Evolutionary conservation across 306 rosid species (phyloP).

Genomic region (Fragaria ananassa): DNA sequence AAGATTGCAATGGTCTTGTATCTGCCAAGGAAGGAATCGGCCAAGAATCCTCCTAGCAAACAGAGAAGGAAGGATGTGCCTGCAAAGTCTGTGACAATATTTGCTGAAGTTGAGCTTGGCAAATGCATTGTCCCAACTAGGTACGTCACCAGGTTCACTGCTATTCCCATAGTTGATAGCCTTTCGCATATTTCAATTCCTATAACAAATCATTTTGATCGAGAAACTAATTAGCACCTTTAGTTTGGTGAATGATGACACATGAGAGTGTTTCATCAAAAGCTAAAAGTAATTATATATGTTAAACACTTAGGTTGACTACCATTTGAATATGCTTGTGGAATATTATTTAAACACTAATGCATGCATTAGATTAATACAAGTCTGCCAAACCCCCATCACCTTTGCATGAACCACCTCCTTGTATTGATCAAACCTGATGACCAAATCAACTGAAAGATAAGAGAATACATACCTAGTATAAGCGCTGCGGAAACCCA

Average conservation of each 20-base stretch:
- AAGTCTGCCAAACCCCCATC: slow-evolving; percentile 4
- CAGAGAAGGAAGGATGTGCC: slow-evolving; percentile 82
- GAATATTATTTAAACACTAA: neutral
- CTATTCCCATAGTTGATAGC: slow-evolving; percentile 95
- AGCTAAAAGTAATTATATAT: neutral
- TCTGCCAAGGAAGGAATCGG: slow-evolving; percentile 93
- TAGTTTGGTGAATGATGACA: neutral
- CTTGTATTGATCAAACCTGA: neutral
- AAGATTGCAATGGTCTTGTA: slow-evolving; percentile 72
- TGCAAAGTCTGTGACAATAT: slow-evolving; percentile 81
- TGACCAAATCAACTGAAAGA: neutral
- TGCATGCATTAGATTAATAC: no score
- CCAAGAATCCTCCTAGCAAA: slow-evolving; percentile 90
- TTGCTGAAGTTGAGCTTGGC: slow-evolving; percentile 90
- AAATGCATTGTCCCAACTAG: slow-evolving; percentile 75
- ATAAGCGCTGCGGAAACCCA: slow-evolving; percentile 79
- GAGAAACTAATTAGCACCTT: slow-evolving; percentile 6
- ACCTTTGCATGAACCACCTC: slow-evolving; percentile 22
- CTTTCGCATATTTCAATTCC: slow-evolving; percentile 83
- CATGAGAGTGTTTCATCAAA: neutral
- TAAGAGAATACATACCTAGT: slow-evolving; percentile 39
- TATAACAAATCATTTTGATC: slow-evolving; percentile 22
- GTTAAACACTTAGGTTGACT: neutral
- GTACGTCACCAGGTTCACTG: slow-evolving; percentile 87
- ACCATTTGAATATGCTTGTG: neutral